These are phyloP conservation scores for Aspergillus luchuensis DNA, from an alignment of 2,329 filamentous ascomycete genomes.

Conservation along the genomic window DNA sequence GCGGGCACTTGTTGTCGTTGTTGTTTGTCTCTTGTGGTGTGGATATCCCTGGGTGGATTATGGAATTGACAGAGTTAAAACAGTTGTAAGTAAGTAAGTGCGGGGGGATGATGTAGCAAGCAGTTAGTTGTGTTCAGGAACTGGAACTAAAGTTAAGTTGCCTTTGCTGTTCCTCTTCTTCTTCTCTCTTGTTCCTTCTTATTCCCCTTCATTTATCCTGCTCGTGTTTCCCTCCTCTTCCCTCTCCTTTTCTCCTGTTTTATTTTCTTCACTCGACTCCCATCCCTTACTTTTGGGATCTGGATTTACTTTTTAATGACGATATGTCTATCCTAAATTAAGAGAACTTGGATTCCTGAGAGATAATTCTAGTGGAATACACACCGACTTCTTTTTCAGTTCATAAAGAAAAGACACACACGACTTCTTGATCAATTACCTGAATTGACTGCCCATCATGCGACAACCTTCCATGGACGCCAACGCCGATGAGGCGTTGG, in stretches of 20 bases:
- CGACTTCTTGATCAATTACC: too few species aligned
- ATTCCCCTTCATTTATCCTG: not conserved
- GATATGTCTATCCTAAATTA: not conserved
- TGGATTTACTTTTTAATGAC: not conserved
- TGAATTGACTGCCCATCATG: conserved; percentile 7
- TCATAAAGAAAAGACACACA: too few species aligned
- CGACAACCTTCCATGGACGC: conserved; percentile 32
- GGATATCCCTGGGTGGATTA: not conserved
- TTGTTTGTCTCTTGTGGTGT: not conserved
- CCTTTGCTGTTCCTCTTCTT: not conserved
- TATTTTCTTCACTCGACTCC: not conserved
- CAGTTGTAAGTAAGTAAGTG: not conserved
- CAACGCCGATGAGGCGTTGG: conserved; percentile 61
- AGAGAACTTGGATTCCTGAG: too few species aligned
- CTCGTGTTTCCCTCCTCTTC: not conserved
- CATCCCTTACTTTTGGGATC: not conserved
- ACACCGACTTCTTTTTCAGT: too few species aligned
- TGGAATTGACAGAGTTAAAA: not conserved
- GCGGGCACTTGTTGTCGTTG: not conserved
- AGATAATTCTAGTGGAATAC: too few species aligned
- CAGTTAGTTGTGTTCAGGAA: not conserved
- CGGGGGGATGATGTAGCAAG: not conserved
- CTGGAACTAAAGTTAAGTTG: not conserved
- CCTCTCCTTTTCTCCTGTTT: not conserved
- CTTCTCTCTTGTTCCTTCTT: not conserved